These are phyloP conservation scores for Cocos nucifera DNA, from an alignment of 176 grass and related monocot genomes.

Conservation along the genomic window DNA sequence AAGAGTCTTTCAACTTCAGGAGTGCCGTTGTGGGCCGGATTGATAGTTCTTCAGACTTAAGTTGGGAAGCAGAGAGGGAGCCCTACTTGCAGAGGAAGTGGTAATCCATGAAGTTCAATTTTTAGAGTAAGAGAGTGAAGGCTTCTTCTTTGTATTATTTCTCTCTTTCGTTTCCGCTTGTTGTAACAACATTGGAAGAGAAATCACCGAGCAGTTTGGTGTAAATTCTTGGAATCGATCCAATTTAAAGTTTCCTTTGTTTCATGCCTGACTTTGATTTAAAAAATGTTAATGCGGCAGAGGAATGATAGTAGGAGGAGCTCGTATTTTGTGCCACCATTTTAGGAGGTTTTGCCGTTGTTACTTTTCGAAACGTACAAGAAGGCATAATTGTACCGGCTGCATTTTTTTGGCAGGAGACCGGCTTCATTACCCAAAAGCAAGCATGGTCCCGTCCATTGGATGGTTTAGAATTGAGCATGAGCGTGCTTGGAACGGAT, in stretches of 20 bases:
- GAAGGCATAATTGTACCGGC: neutral
- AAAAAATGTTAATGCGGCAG: too few species aligned
- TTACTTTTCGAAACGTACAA: too few species aligned
- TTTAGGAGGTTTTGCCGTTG: too few species aligned
- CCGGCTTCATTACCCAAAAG: conserved; percentile 1
- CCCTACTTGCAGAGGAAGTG: conserved; percentile 49
- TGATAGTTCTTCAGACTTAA: conserved; percentile 27
- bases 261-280: too few species aligned
- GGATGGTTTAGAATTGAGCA: neutral
- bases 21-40: conserved; percentile 48
- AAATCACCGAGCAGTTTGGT: conserved; percentile 3
- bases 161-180: neutral
- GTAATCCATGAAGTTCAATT: conserved; percentile 21
- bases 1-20: conserved; percentile 82
- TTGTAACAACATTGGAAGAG: conserved; percentile 23
- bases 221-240: conserved; percentile 18
- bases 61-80: conserved; percentile 30
- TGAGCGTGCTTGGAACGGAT: neutral
- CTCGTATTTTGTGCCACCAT: too few species aligned
- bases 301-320: too few species aligned
- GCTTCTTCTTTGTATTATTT: conserved; percentile 13
- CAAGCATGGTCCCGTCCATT: neutral
- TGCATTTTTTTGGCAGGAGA: neutral
- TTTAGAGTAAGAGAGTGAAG: conserved; percentile 18
- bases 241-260: neutral